A percentile compares a stretch with the other conserved stretches of the same genome.
These are phyloP conservation scores for Amanita exitialis DNA, from an alignment of 768 basidiomycete species.

Conservation along the genomic window DNA sequence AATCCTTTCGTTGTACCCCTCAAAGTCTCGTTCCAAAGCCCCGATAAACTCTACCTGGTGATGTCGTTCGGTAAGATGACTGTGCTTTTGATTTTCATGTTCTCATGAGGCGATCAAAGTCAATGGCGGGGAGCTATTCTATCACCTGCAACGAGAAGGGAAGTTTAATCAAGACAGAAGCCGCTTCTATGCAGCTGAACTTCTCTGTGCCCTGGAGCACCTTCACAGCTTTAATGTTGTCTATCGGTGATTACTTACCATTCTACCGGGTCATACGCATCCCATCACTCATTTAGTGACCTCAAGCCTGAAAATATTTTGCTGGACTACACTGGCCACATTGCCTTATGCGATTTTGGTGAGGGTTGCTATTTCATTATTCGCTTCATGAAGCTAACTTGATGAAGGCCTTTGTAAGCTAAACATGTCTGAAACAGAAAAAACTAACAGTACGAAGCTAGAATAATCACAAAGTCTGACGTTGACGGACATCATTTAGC, in stretches of 20 bases:
- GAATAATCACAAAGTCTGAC: background rate
- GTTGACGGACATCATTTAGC: conserved; percentile 30
- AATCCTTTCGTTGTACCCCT: conserved; percentile 99
- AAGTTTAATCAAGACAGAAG: conserved; percentile 91
- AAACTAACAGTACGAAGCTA: conserved; percentile 76
- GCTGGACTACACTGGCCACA: conserved; percentile 95
- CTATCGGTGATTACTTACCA: conserved; percentile 57
- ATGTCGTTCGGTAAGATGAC: conserved; percentile 78
- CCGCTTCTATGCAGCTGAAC: conserved; percentile 96
- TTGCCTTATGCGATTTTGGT: conserved; percentile 96
- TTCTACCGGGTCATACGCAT: background rate
- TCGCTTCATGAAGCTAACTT: background rate
- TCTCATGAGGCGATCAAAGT: conserved; percentile 32
- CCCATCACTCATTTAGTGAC: conserved; percentile 42
- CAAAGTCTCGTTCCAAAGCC: conserved; percentile 98
- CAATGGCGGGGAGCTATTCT: conserved; percentile 96
- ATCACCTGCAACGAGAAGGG: conserved; percentile 93
- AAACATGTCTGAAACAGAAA: conserved; percentile 96
- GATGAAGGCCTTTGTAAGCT: conserved; percentile 73
- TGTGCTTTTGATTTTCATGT: conserved; percentile 1
- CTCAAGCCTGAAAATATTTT: conserved; percentile 98
- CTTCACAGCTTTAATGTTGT: conserved; percentile 97
- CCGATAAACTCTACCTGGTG: conserved; percentile 94
- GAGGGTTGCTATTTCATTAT: conserved; percentile 3
- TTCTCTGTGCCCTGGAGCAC: conserved; percentile 91